Evolutionary conservation across 2,329 filamentous ascomycete genomes (phyloP).

Genomic region (Penicillium decumbens): DNA sequence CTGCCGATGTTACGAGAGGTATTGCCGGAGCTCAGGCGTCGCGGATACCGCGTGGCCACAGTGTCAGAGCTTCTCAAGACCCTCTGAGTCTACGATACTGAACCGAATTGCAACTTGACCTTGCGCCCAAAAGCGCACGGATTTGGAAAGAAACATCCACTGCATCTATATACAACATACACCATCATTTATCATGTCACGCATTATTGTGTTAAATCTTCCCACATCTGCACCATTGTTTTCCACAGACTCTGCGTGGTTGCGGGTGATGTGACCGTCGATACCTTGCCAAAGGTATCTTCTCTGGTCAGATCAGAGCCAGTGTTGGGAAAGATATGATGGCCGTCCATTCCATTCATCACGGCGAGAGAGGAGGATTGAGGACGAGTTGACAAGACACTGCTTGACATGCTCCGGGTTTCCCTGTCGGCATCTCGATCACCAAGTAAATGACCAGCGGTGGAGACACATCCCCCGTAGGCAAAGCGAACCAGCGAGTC

Average conservation of each 20-base stretch:
- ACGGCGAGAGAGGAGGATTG: conserved; percentile 27
- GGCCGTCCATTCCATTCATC: conserved; percentile 40
- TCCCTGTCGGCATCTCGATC: conserved; percentile 17
- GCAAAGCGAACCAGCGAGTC: conserved; percentile 58
- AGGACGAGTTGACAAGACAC: conserved; percentile 15
- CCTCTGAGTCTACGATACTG: neutral
- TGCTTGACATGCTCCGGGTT: conserved; percentile 17
- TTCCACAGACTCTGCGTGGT: conserved; percentile 20
- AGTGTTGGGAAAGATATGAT: conserved; percentile 22
- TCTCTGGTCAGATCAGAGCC: conserved; percentile 10
- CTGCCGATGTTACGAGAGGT: conserved; percentile 70
- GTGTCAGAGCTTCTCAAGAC: conserved; percentile 60
- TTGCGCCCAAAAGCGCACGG: neutral
- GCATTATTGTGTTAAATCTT: conserved; percentile 15
- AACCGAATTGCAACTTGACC: neutral
- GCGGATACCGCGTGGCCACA: conserved; percentile 68
- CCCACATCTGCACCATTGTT: conserved; percentile 18
- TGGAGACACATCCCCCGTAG: conserved; percentile 55
- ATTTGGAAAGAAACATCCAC: neutral
- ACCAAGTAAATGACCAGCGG: conserved; percentile 50
- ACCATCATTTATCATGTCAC: conserved; percentile 2
- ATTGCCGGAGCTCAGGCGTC: conserved; percentile 63
- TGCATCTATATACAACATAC: conserved; percentile 1
- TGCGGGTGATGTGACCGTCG: conserved; percentile 9
- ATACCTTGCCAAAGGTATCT: conserved; percentile 18